Evolutionary conservation across 2,329 filamentous ascomycete genomes (phyloP).

Genomic region (Colletotrichum destructivum): DNA sequence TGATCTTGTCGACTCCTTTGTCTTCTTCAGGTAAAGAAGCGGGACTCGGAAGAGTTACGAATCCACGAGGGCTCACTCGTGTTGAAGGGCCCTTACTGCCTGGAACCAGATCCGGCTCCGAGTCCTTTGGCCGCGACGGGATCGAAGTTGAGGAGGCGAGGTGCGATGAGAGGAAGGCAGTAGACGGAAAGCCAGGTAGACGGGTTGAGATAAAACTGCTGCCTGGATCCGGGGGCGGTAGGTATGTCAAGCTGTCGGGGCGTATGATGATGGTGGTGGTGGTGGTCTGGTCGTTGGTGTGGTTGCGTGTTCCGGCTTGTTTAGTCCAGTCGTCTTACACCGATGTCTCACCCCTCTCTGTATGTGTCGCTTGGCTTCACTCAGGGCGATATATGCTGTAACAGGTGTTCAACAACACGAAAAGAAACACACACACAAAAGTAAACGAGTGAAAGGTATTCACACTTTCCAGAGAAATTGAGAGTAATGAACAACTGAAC

Average conservation of each 20-base stretch:
- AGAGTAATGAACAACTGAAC: neutral
- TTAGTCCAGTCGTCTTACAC: conserved; percentile 25
- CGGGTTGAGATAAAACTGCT: conserved; percentile 23
- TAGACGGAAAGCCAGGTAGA: neutral
- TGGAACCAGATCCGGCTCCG: too few relatives aligned
- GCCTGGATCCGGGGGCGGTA: conserved; percentile 11
- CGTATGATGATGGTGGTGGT: neutral
- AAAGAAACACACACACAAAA: neutral
- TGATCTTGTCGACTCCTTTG: too few relatives aligned
- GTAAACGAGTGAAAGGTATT: conserved; percentile 14
- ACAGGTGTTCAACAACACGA: neutral
- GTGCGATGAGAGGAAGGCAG: neutral
- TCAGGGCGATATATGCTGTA: neutral
- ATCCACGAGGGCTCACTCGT: too few relatives aligned
- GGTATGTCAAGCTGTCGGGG: neutral
- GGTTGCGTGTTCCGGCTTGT: conserved; percentile 5
- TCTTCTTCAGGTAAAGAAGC: too few relatives aligned
- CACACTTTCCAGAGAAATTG: conserved; percentile 6
- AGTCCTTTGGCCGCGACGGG: neutral
- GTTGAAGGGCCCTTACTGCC: too few relatives aligned
- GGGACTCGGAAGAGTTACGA: too few relatives aligned
- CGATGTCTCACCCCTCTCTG: neutral
- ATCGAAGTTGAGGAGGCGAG: neutral
- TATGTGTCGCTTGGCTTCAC: neutral
- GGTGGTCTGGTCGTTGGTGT: neutral